Base-by-base conservation (phyloP, 495 filamentous ascomycete species). In the Tuber microsphaerosporum region DNA sequence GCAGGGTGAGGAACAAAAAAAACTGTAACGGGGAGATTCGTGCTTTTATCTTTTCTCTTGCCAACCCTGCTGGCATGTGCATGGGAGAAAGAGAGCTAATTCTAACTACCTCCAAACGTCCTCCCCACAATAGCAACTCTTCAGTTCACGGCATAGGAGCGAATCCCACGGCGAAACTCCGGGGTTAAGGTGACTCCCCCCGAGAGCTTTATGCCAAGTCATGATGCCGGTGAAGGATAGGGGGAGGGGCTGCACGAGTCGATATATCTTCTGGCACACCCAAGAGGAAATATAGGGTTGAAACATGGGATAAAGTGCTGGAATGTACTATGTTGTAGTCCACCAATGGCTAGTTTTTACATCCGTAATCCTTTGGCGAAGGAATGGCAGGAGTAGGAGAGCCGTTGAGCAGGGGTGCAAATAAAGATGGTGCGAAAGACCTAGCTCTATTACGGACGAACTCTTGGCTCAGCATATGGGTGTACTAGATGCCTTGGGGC, bases 171-270 rank as follows among this genome's bases (percentile, higher is more conserved):
- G 73, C 70, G 73, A 61, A 43, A 79, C 71, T 73, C 73, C 61
- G 56, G 70, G 72, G 73, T 56, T 69, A 79, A 79, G 75, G 65
- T 71, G 44, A 72, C 69, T 34, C 56, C 26, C 70, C 16, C 34
- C 48, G 41, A 73, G 61, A 10, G 17, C 44, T 65, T 34, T 17
- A 45, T 70, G 41, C 39, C 31, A 78, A 71, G 43, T 44, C 26
- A 48, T 70, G 41, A 76, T 65, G n/a, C 51, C 31, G 70, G 41
- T 37, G 45, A 70, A 26, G 71, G 44, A 70, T 39, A n/a, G 20
- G 26, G 26, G 22, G 17, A n/a, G 17, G 68, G 42, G 22, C 14
- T 77, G 31, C 56, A 37, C 20, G 22, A n/a, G 45, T 65, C 20
- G 37, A 48, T 37, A 44, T 16, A 68, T 41, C 17, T 12, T 45